Percentiles rank a stretch among this genome's conserved stretches.
These are phyloP conservation scores for Canariomyces notabilis DNA, from an alignment of 2,329 filamentous ascomycete species.

Conservation along the genomic window DNA sequence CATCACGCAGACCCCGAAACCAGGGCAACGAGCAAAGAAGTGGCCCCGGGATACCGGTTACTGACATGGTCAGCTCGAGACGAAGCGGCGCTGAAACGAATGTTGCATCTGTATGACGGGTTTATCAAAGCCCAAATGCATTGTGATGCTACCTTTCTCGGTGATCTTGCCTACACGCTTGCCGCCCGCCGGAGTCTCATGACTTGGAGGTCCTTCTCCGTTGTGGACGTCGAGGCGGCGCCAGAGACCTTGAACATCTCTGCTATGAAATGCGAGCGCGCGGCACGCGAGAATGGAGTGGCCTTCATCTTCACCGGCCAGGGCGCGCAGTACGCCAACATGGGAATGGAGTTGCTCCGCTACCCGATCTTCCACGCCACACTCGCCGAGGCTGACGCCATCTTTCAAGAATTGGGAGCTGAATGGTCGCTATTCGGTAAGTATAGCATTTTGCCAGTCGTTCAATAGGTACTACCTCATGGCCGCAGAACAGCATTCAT, in stretches of 20 bases:
- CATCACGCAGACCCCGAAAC: background rate
- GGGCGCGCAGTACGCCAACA: constrained; percentile 21
- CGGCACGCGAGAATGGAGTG: background rate
- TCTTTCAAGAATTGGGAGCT: background rate
- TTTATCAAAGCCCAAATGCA: background rate
- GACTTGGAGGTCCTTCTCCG: background rate
- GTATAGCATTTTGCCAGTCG: background rate
- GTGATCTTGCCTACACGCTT: background rate
- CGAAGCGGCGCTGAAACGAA: background rate
- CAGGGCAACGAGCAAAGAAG: background rate
- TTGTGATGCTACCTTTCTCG: too few species aligned
- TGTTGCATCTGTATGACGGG: background rate
- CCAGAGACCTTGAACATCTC: too few species aligned
- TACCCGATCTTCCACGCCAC: constrained; percentile 33
- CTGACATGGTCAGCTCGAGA: background rate
- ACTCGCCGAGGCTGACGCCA: constrained; percentile 31
- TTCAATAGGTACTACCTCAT: background rate
- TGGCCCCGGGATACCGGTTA: background rate
- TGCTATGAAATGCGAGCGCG: too few species aligned
- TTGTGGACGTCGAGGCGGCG: too few species aligned
- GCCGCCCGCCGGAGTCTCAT: background rate
- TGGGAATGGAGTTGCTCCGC: constrained; percentile 20
- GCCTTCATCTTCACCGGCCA: constrained; percentile 19
- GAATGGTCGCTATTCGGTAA: background rate
- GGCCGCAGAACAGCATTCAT: too few species aligned